A percentile compares a stretch with the other conserved stretches of the same genome.
phyloP scores from a whole-genome alignment of 1,284 basidiomycete species.

The Amylostereum chailletii region DNA sequence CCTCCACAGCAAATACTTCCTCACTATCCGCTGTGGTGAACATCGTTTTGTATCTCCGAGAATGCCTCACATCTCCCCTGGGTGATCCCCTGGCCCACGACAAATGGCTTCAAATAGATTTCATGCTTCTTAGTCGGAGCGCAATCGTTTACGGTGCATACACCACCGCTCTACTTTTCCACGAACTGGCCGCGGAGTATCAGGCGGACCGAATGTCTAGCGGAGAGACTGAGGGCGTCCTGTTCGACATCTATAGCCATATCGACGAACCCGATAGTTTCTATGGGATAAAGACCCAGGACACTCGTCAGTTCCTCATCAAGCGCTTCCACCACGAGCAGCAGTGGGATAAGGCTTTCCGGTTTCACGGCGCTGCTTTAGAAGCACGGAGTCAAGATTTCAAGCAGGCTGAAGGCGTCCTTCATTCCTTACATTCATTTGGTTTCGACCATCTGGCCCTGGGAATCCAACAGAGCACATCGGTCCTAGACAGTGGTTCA shows the following conservation, averaged over 20 bases:
- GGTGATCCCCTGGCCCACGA: conserved; percentile 60
- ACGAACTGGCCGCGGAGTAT: conserved; percentile 73
- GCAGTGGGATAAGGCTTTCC: conserved; percentile 87
- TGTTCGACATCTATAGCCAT: conserved; percentile 90
- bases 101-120: conserved; percentile 81
- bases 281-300: conserved; percentile 80
- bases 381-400: conserved; percentile 45
- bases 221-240: conserved; percentile 45
- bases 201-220: conserved; percentile 17
- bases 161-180: conserved; percentile 83
- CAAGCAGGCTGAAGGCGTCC: conserved; percentile 44
- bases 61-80: conserved; percentile 39
- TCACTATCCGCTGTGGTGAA: conserved; percentile 67
- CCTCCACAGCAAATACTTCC: conserved; percentile 28
- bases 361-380: conserved; percentile 78
- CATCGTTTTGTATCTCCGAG: conserved; percentile 75
- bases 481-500: conserved; percentile 23
- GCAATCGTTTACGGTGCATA: conserved; percentile 78
- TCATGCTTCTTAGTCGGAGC: conserved; percentile 60
- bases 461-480: conserved; percentile 40
- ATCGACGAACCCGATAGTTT: conserved; percentile 98
- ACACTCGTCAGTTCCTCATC: conserved; percentile 72
- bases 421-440: conserved; percentile 76
- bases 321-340: conserved; percentile 87
- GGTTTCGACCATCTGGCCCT: conserved; percentile 83